A percentile compares a stretch with the other conserved stretches of the same genome.
Conservation (phyloP, 2,329 filamentous ascomycete genomes). For the Ceratocystis huliohia region DNA sequence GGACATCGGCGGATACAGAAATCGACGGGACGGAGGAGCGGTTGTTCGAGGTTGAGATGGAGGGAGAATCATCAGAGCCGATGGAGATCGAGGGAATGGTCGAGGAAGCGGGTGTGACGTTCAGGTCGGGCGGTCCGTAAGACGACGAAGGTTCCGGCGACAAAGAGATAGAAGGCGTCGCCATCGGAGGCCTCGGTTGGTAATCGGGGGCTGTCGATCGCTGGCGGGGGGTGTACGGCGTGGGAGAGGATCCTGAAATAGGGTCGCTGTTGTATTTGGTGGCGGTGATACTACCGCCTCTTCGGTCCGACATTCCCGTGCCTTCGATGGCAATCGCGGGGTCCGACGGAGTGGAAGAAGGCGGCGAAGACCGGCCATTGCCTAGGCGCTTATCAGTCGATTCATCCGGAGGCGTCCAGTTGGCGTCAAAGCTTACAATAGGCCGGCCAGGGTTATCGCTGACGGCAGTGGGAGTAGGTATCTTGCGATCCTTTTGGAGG, state of each 20-base stretch:
- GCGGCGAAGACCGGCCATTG: conserved; percentile 20
- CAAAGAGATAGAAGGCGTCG: conserved; percentile 44
- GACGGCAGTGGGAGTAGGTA: conserved; percentile 80
- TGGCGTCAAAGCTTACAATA: conserved; percentile 90
- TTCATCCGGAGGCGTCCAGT: conserved; percentile 63
- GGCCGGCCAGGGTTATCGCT: conserved; percentile 82
- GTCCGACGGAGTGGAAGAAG: conserved; percentile 17
- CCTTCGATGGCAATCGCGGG: conserved; percentile 12
- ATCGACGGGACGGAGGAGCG: conserved; percentile 35
- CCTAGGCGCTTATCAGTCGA: conserved; percentile 51
- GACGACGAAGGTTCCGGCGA: conserved; percentile 34
- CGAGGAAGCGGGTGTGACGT: not conserved
- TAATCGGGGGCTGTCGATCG: conserved; percentile 1
- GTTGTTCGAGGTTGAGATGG: not conserved
- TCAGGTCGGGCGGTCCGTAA: conserved; percentile 13
- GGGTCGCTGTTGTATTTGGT: not conserved
- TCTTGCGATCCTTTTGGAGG: conserved; percentile 63
- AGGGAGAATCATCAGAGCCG: not conserved
- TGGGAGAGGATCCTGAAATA: conserved; percentile 5
- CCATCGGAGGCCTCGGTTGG: conserved; percentile 24
- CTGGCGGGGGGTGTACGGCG: not conserved
- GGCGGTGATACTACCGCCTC: not conserved
- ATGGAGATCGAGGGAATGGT: conserved; percentile 17
- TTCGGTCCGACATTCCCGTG: conserved; percentile 9
- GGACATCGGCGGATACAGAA: conserved; percentile 28